Percentiles rank a stretch among this genome's conserved stretches.
These are phyloP conservation scores for Trichophyton rubrum DNA, from an alignment of 2,329 filamentous ascomycete genomes.

Conservation along the genomic window DNA sequence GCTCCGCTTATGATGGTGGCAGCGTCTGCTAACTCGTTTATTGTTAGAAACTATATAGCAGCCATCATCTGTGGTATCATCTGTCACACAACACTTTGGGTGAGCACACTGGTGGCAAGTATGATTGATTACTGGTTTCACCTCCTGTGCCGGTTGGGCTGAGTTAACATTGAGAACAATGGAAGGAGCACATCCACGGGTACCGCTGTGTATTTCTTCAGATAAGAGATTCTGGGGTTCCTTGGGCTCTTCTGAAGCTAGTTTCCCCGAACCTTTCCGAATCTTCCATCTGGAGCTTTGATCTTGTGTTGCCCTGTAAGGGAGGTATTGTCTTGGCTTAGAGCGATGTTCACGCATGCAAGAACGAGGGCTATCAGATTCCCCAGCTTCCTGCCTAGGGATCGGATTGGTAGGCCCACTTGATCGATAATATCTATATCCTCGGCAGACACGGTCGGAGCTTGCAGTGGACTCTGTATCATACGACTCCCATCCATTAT, in stretches of 20 bases:
- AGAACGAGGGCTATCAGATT: conserved; percentile 2
- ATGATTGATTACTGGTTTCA: not conserved
- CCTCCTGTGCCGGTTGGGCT: not conserved
- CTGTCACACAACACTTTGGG: not conserved
- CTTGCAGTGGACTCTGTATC: not conserved
- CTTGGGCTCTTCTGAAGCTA: not conserved
- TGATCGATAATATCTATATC: not conserved
- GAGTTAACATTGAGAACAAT: conserved; percentile 14
- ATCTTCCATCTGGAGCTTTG: not conserved
- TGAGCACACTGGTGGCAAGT: not conserved
- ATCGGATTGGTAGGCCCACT: not conserved
- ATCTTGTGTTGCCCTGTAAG: not conserved
- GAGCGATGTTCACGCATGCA: not conserved
- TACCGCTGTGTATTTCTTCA: not conserved
- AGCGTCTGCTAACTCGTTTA: conserved; percentile 6
- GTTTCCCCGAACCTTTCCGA: not conserved
- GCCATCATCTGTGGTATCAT: conserved; percentile 6
- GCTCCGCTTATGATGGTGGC: not conserved
- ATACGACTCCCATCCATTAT: not conserved
- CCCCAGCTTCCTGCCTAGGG: not conserved
- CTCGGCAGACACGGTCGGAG: not conserved
- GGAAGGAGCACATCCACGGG: conserved; percentile 9
- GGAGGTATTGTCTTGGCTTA: not conserved
- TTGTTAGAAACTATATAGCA: conserved; percentile 15
- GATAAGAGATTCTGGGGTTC: not conserved